These are phyloP conservation scores for Mrakia frigida DNA, from an alignment of 768 basidiomycete genomes.

Conservation along the genomic window DNA sequence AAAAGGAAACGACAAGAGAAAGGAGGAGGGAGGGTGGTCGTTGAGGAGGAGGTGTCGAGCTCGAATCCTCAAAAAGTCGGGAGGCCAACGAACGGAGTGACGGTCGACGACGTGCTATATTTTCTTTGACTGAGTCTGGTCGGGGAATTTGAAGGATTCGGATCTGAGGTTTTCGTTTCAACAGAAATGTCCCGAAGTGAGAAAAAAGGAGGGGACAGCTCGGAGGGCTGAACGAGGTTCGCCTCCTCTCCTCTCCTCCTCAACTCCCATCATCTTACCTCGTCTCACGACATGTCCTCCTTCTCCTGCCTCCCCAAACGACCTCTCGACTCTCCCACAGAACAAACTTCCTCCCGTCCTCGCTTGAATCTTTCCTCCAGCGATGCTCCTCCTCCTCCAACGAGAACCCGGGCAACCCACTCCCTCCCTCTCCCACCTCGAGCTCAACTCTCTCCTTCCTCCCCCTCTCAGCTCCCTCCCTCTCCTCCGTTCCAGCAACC, in stretches of 20 bases:
- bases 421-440: constrained; percentile 15
- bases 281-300: neutral
- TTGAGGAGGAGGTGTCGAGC: neutral
- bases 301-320: neutral
- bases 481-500: constrained; percentile 15
- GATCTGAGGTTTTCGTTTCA: no score
- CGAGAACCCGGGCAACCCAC: neutral
- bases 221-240: no score
- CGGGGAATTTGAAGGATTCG: no score
- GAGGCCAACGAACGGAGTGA: neutral
- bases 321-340: neutral
- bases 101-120: no score
- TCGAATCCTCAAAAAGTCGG: neutral
- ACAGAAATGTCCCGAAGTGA: no score
- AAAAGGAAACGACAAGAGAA: neutral
- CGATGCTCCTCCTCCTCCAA: neutral
- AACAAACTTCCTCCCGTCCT: neutral
- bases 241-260: no score
- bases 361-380: no score
- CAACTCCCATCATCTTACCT: no score
- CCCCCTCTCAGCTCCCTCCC: neutral
- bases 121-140: no score
- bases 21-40: neutral
- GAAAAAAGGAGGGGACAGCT: no score
- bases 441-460: neutral